A percentile compares a stretch with the other conserved stretches of the same genome.
phyloP scores from a whole-genome alignment of 495 filamentous ascomycete genomes.

The Aspergillus steynii region DNA sequence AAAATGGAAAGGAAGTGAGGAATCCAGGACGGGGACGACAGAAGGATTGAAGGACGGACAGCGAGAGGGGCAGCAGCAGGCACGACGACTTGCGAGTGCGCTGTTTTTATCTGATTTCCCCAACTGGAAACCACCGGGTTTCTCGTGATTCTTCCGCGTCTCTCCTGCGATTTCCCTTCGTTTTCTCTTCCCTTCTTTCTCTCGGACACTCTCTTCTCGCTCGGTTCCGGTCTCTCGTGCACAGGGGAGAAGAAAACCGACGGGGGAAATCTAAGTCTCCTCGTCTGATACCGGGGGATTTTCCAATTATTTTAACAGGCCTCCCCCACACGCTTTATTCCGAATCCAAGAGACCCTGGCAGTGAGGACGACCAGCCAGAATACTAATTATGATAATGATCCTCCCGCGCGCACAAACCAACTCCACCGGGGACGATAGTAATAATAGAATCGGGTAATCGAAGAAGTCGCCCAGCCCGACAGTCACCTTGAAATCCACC shows the following conservation, averaged over 20 bases:
- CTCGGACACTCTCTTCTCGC: not conserved
- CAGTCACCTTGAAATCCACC: not conserved
- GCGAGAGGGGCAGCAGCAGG: constrained; percentile 11
- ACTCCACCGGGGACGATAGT: not conserved
- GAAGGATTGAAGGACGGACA: not conserved
- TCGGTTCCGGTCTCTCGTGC: not conserved
- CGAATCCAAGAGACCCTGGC: not conserved
- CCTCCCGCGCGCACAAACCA: not conserved
- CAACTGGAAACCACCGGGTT: not conserved
- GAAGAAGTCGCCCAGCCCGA: not conserved
- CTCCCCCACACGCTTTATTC: not conserved
- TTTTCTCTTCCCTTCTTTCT: not conserved
- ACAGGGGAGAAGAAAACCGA: not conserved
- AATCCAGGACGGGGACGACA: too few species aligned
- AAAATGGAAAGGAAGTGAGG: too few species aligned
- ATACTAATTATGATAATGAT: not conserved
- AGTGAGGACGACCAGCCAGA: not conserved
- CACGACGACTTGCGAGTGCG: not conserved
- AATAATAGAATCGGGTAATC: not conserved
- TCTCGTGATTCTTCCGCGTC: not conserved
- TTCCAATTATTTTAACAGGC: not conserved
- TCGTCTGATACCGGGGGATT: not conserved
- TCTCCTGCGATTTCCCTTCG: not conserved
- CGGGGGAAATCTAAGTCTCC: too few species aligned
- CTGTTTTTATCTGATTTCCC: not conserved